Percentiles rank a stretch among this genome's conserved stretches.
phyloP scores from a whole-genome alignment of 345 rosid genomes.

The Lenwebbia sp. region DNA sequence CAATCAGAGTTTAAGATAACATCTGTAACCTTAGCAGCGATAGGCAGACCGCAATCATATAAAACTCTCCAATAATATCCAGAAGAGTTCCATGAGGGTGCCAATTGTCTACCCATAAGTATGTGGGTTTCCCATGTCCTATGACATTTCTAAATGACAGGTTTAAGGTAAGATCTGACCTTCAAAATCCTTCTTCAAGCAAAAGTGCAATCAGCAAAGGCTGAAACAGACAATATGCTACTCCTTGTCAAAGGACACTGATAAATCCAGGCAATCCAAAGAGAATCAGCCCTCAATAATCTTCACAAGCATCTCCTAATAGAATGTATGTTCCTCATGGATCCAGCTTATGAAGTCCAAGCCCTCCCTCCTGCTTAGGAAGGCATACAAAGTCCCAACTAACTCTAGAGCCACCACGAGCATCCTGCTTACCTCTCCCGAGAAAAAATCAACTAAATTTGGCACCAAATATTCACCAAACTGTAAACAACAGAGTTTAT shows the following conservation, averaged over 20 bases:
- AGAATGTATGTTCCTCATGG: not conserved
- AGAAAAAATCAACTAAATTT: no score
- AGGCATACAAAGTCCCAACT: not conserved
- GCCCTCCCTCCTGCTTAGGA: not conserved
- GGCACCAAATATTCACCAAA: not conserved
- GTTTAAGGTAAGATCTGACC: not conserved
- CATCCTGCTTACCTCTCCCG: not conserved
- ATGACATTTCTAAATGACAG: not conserved
- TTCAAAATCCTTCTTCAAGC: not conserved
- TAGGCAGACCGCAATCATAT: not conserved
- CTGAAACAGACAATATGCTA: not conserved
- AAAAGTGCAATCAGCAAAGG: not conserved
- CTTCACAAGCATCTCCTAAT: not conserved
- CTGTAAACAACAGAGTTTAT: not conserved
- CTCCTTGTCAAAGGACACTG: not conserved
- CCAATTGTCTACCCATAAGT: not conserved
- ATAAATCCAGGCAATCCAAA: not conserved
- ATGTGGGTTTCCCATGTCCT: not conserved
- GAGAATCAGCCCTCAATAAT: not conserved
- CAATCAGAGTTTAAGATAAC: not conserved
- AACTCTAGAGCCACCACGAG: not conserved
- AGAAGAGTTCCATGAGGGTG: not conserved
- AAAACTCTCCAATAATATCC: not conserved
- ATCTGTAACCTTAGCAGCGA: not conserved
- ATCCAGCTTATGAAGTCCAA: not conserved